phyloP scores from a whole-genome alignment of 345 rosid species.

The Isatis tinctoria region DNA sequence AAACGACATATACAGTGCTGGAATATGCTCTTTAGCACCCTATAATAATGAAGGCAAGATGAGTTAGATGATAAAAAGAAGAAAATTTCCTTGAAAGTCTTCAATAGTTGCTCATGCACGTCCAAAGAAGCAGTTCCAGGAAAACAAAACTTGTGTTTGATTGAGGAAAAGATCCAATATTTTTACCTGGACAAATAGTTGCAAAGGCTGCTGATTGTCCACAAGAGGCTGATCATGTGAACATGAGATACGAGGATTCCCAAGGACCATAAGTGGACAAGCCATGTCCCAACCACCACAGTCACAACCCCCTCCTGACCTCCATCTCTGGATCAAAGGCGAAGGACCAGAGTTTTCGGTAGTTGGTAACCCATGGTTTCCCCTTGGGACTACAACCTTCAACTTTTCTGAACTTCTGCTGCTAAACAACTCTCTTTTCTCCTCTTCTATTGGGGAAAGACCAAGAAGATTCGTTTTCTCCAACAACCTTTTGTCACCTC shows the following conservation, averaged over 20 bases:
- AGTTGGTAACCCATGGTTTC: constrained; percentile 74
- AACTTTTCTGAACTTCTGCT: constrained; percentile 31
- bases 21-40: constrained; percentile 75
- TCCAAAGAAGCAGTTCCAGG: background rate
- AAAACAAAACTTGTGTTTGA: background rate
- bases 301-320: constrained; percentile 91
- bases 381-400: constrained; percentile 71
- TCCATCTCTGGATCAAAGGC: constrained; percentile 84
- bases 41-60: constrained; percentile 5
- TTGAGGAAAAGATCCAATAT: background rate
- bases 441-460: constrained; percentile 38
- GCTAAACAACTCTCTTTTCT: constrained; percentile 23
- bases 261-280: constrained; percentile 78
- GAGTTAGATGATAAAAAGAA: background rate
- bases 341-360: constrained; percentile 54
- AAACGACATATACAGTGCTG: constrained; percentile 62
- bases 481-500: constrained; percentile 34
- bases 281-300: constrained; percentile 99
- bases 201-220: constrained; percentile 54
- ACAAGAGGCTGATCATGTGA: constrained; percentile 52
- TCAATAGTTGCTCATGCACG: background rate
- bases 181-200: constrained; percentile 70
- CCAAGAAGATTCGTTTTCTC: constrained; percentile 37
- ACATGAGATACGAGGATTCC: constrained; percentile 46
- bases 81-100: background rate